These are phyloP conservation scores for Ehretia macrophylla DNA, from an alignment of 257 asterid genomes.

Conservation along the genomic window DNA sequence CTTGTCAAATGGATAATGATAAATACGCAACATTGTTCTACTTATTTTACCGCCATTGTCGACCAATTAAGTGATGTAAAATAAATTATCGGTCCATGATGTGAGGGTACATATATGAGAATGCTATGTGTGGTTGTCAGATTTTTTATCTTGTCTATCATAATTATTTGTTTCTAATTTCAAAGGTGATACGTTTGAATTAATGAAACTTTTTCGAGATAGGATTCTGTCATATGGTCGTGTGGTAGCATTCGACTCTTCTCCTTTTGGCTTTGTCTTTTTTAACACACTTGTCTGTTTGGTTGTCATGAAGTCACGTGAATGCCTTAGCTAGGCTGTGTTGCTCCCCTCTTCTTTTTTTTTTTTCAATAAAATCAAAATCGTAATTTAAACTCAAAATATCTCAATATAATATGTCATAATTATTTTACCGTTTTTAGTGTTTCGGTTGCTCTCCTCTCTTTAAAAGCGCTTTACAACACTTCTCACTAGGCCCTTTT, in stretches of 20 bases:
- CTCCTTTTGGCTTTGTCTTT: conserved; percentile 52
- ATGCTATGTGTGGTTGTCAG: conserved; percentile 18
- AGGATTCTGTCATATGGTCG: conserved; percentile 78
- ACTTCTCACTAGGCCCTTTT: conserved; percentile 33
- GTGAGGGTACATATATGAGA: conserved; percentile 6
- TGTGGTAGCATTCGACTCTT: conserved; percentile 82
- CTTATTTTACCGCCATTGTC: too few species aligned
- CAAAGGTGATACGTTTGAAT: neutral
- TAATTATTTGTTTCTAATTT: conserved; percentile 2
- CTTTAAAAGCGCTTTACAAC: conserved; percentile 24
- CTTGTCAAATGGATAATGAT: too few species aligned
- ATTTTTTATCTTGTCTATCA: conserved; percentile 5
- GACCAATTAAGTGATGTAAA: neutral
- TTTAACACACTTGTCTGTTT: conserved; percentile 42
- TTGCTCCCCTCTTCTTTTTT: conserved; percentile 1
- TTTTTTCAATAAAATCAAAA: too few species aligned
- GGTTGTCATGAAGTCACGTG: conserved; percentile 60
- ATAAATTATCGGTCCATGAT: neutral
- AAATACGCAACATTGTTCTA: too few species aligned
- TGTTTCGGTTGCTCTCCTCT: too few species aligned
- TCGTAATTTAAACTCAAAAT: too few species aligned
- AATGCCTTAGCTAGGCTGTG: conserved; percentile 19
- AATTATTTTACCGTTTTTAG: too few species aligned
- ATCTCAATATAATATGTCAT: too few species aligned
- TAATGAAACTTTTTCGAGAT: conserved; percentile 33